Conservation (phyloP, 83 land plant genomes). For the Thuja plicata region DNA sequence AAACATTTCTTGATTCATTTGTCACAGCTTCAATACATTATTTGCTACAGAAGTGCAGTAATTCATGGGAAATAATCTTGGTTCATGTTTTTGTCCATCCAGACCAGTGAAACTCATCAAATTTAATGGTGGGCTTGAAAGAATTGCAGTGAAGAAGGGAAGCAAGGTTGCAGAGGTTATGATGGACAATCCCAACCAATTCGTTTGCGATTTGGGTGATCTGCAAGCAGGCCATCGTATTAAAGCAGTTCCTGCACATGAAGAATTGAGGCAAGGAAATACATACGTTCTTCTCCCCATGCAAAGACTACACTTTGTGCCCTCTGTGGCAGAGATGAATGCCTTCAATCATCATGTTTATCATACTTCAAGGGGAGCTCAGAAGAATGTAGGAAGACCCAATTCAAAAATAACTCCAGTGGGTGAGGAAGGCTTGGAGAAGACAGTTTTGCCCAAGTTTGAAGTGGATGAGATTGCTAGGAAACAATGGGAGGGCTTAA, state of each 20-base stretch:
- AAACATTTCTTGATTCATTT: too few relatives aligned
- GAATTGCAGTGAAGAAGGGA: background rate
- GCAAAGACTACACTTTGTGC: too few relatives aligned
- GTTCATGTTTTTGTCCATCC: background rate
- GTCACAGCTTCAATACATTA: too few relatives aligned
- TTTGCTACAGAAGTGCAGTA: too few relatives aligned
- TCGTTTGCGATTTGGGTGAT: background rate
- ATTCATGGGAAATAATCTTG: background rate
- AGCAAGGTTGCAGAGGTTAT: background rate
- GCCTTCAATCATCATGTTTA: too few relatives aligned
- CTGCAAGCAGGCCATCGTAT: background rate
- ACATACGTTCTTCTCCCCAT: background rate
- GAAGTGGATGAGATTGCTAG: background rate
- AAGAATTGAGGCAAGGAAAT: background rate
- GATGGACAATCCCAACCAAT: background rate
- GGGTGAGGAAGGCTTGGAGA: background rate
- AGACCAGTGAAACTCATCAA: background rate
- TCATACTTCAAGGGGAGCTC: too few relatives aligned
- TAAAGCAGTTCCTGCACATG: background rate
- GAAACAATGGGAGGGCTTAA: background rate
- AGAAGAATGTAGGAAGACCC: too few relatives aligned
- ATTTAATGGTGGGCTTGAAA: background rate
- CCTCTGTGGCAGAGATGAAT: too few relatives aligned
- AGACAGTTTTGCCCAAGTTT: background rate
- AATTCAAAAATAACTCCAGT: too few relatives aligned